A percentile compares a stretch with the other conserved stretches of the same genome.
These are phyloP conservation scores for Fabrea salina DNA, from an alignment of 169 alveolate species.

Conservation along the genomic window DNA sequence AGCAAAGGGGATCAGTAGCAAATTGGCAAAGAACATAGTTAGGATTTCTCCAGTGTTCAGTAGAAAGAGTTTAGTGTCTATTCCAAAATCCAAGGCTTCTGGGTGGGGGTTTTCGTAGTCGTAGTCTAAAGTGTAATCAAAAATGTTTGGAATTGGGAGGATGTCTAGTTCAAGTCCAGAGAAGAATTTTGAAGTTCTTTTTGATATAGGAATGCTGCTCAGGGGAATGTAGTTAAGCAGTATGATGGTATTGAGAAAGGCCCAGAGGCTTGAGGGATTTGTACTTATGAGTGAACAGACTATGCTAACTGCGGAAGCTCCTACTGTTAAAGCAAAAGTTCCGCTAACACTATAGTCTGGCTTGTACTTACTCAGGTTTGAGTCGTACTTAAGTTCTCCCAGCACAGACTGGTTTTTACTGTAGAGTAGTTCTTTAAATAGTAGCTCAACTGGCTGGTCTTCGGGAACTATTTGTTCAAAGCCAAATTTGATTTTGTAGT, in stretches of 20 bases:
- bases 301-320: background rate
- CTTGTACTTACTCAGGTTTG: no score
- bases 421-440: no score
- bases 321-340: background rate
- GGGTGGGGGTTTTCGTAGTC: background rate
- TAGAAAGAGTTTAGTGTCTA: background rate
- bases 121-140: background rate
- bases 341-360: no score
- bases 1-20: background rate
- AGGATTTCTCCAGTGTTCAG: background rate
- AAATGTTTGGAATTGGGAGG: background rate
- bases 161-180: no score
- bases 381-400: no score
- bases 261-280: background rate
- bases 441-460: no score
- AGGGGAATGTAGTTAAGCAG: background rate
- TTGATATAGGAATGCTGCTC: no score
- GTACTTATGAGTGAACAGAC: background rate
- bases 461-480: no score
- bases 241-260: background rate
- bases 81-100: slow-evolving; percentile 1
- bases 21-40: background rate
- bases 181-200: no score
- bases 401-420: no score
- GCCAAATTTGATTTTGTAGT: no score